Percentiles rank a stretch among this genome's conserved stretches.
These are phyloP conservation scores for Ophiostoma populinum DNA, from an alignment of 2,329 filamentous ascomycete species.

Conservation along the genomic window DNA sequence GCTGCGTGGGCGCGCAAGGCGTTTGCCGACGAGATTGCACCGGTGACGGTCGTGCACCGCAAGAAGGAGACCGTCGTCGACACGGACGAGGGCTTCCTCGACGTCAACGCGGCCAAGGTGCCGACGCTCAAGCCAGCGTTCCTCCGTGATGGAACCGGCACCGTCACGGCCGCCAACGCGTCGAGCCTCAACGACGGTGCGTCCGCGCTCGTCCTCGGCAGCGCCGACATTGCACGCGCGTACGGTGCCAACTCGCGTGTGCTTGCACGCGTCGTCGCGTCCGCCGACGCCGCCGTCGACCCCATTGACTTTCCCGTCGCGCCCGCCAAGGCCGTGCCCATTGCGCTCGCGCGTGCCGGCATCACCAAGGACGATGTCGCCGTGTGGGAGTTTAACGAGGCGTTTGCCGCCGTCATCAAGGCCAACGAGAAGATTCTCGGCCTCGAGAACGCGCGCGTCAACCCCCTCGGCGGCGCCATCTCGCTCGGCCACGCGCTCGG, in stretches of 20 bases:
- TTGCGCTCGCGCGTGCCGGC: conserved; percentile 74
- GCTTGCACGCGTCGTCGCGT: conserved; percentile 69
- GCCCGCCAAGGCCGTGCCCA: conserved; percentile 77
- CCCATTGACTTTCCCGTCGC: conserved; percentile 90
- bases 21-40: conserved; percentile 79
- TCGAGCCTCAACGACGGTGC: conserved; percentile 92
- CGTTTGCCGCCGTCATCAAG: conserved; percentile 88
- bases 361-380: conserved; percentile 85
- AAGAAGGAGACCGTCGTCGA: conserved; percentile 64
- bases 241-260: conserved; percentile 53
- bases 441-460: conserved; percentile 63
- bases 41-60: conserved; percentile 57
- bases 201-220: conserved; percentile 73
- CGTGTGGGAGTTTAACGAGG: conserved; percentile 97
- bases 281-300: conserved; percentile 79
- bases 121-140: conserved; percentile 82
- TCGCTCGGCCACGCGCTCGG: conserved; percentile 82
- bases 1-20: conserved; percentile 68
- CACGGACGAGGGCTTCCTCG: conserved; percentile 77
- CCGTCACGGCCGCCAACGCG: conserved; percentile 86
- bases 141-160: conserved; percentile 66
- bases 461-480: conserved; percentile 80
- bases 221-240: conserved; percentile 60
- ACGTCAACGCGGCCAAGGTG: conserved; percentile 75
- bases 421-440: conserved; percentile 78